Evolutionary conservation across 441 rosid species (phyloP).

Genomic region (Euphorbia neoarborescens): DNA sequence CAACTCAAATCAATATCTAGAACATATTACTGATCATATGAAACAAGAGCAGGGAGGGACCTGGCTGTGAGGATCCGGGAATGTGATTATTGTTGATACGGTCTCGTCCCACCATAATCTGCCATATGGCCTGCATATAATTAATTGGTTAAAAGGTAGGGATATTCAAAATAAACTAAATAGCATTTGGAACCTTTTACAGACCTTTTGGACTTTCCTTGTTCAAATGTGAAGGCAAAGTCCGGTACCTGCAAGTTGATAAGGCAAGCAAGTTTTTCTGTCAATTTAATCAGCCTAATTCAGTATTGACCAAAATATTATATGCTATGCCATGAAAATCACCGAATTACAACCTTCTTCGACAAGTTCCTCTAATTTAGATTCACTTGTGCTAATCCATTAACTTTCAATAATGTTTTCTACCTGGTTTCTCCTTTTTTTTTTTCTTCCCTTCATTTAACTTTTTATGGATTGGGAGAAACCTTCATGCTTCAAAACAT

Average conservation of each 20-base stretch:
- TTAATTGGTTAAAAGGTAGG: slow-evolving; percentile 5
- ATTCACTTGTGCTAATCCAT: too few species aligned
- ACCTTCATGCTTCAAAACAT: not conserved
- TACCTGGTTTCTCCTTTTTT: not conserved
- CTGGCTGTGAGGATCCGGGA: slow-evolving; percentile 59
- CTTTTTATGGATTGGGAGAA: not conserved
- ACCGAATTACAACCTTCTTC: not conserved
- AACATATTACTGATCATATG: not conserved
- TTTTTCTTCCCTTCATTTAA: too few species aligned
- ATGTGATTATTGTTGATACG: slow-evolving; percentile 66
- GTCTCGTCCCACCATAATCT: slow-evolving; percentile 99
- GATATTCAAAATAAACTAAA: slow-evolving; percentile 5
- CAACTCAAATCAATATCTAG: slow-evolving; percentile 7
- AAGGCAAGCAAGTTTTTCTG: not conserved
- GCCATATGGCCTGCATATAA: slow-evolving; percentile 56
- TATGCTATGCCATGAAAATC: not conserved
- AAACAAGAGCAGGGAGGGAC: slow-evolving; percentile 27
- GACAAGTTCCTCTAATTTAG: not conserved
- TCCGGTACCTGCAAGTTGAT: slow-evolving; percentile 52
- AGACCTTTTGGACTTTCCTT: slow-evolving; percentile 82
- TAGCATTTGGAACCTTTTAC: slow-evolving; percentile 17
- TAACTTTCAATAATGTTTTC: not conserved
- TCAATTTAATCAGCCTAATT: not conserved
- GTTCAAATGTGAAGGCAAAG: slow-evolving; percentile 47
- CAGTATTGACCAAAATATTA: not conserved